These are phyloP conservation scores for Centaurea solstitialis DNA, from an alignment of 129 eudicot species.

Conservation along the genomic window DNA sequence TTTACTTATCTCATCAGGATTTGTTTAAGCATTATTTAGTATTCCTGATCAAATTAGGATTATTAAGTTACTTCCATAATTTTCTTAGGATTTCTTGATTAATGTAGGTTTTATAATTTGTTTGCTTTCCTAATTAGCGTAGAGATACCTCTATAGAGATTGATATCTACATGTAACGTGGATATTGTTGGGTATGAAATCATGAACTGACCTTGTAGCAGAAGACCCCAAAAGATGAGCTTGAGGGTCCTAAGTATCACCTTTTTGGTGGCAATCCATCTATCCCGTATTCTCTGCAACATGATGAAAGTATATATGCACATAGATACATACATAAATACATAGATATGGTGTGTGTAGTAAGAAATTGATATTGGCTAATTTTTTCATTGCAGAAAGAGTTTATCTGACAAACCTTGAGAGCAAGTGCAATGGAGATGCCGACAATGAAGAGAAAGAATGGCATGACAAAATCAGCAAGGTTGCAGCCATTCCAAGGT, in stretches of 20 bases:
- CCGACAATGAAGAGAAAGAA: slow-evolving; percentile 89
- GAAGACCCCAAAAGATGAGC: slow-evolving; percentile 80
- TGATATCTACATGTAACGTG: too few species aligned
- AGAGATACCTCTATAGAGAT: too few species aligned
- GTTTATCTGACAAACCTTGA: slow-evolving; percentile 49
- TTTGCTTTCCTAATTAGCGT: too few species aligned
- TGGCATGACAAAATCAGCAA: slow-evolving; percentile 98
- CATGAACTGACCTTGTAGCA: slow-evolving; percentile 67
- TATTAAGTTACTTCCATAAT: too few species aligned
- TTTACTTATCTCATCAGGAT: too few species aligned
- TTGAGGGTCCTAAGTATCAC: slow-evolving; percentile 70
- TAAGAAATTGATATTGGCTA: not conserved
- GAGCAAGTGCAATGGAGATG: slow-evolving; percentile 79
- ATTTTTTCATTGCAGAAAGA: not conserved
- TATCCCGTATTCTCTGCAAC: slow-evolving; percentile 54
- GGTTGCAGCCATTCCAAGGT: slow-evolving; percentile 86
- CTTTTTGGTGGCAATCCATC: slow-evolving; percentile 52
- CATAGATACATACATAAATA: not conserved
- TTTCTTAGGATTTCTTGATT: too few species aligned
- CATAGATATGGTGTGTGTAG: not conserved
- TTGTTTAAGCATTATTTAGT: too few species aligned
- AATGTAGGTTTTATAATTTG: too few species aligned
- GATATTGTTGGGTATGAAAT: not conserved
- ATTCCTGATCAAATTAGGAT: too few species aligned
- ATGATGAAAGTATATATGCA: not conserved